phyloP scores from a whole-genome alignment of 768 basidiomycete genomes.

The Amanita rubescens region DNA sequence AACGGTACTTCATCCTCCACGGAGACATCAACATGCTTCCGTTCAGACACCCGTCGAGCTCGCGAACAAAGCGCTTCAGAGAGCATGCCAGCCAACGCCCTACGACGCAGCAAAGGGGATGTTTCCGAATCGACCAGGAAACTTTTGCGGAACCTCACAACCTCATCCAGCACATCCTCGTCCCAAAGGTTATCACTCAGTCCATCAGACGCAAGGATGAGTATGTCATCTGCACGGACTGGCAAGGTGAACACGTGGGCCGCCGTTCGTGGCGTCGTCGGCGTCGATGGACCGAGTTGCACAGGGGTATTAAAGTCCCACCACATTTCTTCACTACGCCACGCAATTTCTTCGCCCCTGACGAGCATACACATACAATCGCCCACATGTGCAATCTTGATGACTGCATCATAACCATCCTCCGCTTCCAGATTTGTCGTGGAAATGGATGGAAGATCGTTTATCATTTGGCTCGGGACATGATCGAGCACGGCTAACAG shows the following conservation, averaged over 20 bases:
- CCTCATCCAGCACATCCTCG: slow-evolving; percentile 80
- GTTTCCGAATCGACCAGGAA: slow-evolving; percentile 1
- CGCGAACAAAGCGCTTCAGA: slow-evolving; percentile 78
- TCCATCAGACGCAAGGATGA: slow-evolving; percentile 78
- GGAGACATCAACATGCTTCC: slow-evolving; percentile 9
- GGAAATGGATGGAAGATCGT: slow-evolving; percentile 3
- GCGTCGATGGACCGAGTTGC: slow-evolving; percentile 30
- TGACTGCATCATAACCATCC: slow-evolving; percentile 42
- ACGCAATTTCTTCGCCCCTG: slow-evolving; percentile 68
- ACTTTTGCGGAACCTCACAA: slow-evolving; percentile 43
- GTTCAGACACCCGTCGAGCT: slow-evolving; percentile 62
- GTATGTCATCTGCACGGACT: slow-evolving; percentile 63
- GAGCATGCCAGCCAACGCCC: slow-evolving; percentile 60
- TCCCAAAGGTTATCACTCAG: slow-evolving; percentile 87
- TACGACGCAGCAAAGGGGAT: slow-evolving; percentile 28
- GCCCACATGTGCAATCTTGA: slow-evolving; percentile 79
- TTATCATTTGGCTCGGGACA: slow-evolving; percentile 6
- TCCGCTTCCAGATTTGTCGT: slow-evolving; percentile 16
- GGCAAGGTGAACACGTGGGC: slow-evolving; percentile 67
- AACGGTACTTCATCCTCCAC: slow-evolving; percentile 64
- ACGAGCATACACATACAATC: slow-evolving; percentile 88
- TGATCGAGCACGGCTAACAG: slow-evolving; percentile 14
- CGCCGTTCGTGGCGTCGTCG: slow-evolving; percentile 32
- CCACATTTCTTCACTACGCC: slow-evolving; percentile 92
- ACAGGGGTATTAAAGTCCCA: slow-evolving; percentile 55